phyloP scores from a whole-genome alignment of 2,329 filamentous ascomycete species.

The Emydomyces testavorans region DNA sequence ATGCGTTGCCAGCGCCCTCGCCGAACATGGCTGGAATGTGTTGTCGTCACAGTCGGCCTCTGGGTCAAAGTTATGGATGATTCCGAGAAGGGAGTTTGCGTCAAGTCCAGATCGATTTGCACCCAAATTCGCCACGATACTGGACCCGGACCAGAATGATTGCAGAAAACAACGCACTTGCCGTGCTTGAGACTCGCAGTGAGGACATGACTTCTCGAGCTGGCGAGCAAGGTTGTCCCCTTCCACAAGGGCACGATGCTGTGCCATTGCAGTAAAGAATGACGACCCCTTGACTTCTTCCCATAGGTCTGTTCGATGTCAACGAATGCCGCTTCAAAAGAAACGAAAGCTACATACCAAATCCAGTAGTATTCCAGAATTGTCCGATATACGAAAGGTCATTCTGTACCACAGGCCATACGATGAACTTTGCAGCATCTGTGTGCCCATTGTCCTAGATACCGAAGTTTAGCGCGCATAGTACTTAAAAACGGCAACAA shows the following conservation, averaged over 20 bases:
- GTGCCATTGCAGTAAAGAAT: slow-evolving; percentile 62
- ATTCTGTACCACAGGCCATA: slow-evolving; percentile 65
- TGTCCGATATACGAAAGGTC: slow-evolving; percentile 63
- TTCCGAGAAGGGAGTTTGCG: slow-evolving; percentile 55
- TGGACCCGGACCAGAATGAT: slow-evolving; percentile 59
- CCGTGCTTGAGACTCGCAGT: slow-evolving; percentile 54
- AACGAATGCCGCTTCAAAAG: slow-evolving; percentile 8
- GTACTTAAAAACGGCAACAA: neutral
- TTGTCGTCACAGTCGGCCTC: slow-evolving; percentile 52
- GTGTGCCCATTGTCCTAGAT: slow-evolving; percentile 40
- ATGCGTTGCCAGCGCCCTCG: slow-evolving; percentile 57
- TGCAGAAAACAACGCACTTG: slow-evolving; percentile 63
- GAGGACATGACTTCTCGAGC: slow-evolving; percentile 50
- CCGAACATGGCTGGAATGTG: slow-evolving; percentile 67
- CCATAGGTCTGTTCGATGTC: slow-evolving; percentile 50
- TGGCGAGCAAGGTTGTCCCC: slow-evolving; percentile 53
- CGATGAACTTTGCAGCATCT: slow-evolving; percentile 42
- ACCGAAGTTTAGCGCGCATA: neutral
- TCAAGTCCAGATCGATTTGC: slow-evolving; percentile 55
- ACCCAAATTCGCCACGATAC: slow-evolving; percentile 59
- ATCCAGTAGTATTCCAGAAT: slow-evolving; percentile 54
- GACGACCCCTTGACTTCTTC: slow-evolving; percentile 65
- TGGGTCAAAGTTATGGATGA: slow-evolving; percentile 60
- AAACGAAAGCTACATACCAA: slow-evolving; percentile 30
- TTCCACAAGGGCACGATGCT: slow-evolving; percentile 50